Conservation (phyloP, 208 protist genomes). For the Wallacemonas sp. region DNA sequence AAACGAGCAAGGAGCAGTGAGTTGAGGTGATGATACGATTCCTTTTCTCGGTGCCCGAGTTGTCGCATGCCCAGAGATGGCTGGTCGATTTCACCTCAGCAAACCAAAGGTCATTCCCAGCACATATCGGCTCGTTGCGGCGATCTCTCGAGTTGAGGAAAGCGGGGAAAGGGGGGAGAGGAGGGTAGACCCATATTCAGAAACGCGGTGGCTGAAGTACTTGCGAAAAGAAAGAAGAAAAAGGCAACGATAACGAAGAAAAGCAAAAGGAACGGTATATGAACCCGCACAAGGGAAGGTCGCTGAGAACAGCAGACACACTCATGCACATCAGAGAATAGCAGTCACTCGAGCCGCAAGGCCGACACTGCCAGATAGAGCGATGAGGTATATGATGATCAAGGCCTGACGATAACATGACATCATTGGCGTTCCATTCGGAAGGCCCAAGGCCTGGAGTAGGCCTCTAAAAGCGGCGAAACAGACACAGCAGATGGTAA, state of each 20-base stretch:
- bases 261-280: constrained; percentile 12
- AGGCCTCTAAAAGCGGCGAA: constrained; percentile 25
- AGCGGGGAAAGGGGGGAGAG: no score
- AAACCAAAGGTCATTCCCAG: no score
- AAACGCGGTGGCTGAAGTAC: no score
- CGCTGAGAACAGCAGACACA: background rate
- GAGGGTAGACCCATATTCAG: no score
- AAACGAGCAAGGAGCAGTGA: no score
- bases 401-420: background rate
- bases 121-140: no score
- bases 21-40: no score
- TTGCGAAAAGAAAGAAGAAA: no score
- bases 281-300: no score
- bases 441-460: constrained; percentile 21
- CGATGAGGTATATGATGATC: constrained; percentile 3
- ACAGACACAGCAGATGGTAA: constrained; percentile 21
- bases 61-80: no score
- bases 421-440: background rate
- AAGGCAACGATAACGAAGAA: constrained; percentile 6
- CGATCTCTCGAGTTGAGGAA: no score
- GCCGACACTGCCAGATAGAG: constrained; percentile 5
- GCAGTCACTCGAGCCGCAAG: background rate
- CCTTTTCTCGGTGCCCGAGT: background rate
- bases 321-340: background rate
- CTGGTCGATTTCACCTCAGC: no score